A percentile compares a stretch with the other conserved stretches of the same genome.
These are phyloP conservation scores for Neurospora sp. DNA, from an alignment of 495 filamentous ascomycete genomes.

Conservation along the genomic window DNA sequence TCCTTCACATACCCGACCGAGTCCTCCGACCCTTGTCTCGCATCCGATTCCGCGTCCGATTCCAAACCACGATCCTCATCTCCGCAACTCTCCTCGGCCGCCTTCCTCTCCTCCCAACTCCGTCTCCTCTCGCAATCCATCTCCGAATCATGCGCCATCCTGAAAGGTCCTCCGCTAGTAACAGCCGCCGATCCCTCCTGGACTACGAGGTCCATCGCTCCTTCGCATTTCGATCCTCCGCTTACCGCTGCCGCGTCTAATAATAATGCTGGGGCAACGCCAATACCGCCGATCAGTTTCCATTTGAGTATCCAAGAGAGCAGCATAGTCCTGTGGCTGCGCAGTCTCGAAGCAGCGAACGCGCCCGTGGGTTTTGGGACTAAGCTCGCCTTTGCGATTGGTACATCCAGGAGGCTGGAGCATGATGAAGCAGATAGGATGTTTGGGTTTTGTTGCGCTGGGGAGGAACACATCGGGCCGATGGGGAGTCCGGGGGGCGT, in stretches of 20 bases:
- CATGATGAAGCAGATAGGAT: conserved; percentile 75
- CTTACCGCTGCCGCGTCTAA: conserved; percentile 15
- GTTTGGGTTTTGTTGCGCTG: conserved; percentile 38
- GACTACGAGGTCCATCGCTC: conserved; percentile 28
- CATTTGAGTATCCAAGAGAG: conserved; percentile 71
- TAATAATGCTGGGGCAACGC: conserved; percentile 8
- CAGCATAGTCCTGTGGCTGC: conserved; percentile 64
- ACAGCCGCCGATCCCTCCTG: conserved; percentile 23
- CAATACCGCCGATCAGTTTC: conserved; percentile 52
- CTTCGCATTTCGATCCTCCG: conserved; percentile 36
- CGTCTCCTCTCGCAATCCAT: conserved; percentile 68
- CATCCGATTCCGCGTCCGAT: conserved; percentile 31
- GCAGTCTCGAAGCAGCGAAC: conserved; percentile 60
- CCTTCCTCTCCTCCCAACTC: conserved; percentile 70
- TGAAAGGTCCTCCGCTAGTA: conserved; percentile 45
- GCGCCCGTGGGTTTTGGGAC: conserved; percentile 38
- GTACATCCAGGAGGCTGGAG: conserved; percentile 47
- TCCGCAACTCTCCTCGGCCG: conserved; percentile 14
- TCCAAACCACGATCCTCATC: conserved; percentile 9
- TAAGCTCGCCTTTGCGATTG: conserved; percentile 46
- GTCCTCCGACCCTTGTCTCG: conserved; percentile 24
- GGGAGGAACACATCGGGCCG: not conserved
- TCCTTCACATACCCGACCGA: conserved; percentile 37
- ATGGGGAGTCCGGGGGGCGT: not conserved
- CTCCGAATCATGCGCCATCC: conserved; percentile 50